Evolutionary conservation across 2,329 filamentous ascomycete species (phyloP).

Genomic region (Botrytis sinoallii): DNA sequence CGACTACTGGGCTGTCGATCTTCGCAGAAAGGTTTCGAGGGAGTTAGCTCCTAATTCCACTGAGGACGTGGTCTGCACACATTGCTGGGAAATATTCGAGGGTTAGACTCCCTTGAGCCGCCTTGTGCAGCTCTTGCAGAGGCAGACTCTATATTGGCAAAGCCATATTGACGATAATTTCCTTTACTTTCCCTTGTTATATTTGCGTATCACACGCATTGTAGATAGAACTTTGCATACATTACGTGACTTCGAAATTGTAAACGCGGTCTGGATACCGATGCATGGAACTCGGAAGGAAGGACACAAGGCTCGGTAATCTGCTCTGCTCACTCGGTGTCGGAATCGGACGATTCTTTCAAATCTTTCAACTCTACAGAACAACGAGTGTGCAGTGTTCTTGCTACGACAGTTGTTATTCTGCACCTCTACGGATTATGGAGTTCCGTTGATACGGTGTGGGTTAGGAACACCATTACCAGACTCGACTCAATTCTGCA

Average conservation of each 20-base stretch:
- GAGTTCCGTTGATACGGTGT: background rate
- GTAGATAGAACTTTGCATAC: constrained; percentile 21
- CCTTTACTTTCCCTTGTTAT: constrained; percentile 6
- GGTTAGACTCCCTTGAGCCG: constrained; percentile 5
- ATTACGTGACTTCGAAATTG: constrained; percentile 20
- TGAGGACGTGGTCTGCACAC: background rate
- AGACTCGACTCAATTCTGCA: constrained; percentile 13
- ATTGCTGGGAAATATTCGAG: constrained; percentile 4
- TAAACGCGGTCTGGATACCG: constrained; percentile 18
- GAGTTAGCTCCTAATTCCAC: background rate
- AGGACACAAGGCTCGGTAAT: constrained; percentile 15
- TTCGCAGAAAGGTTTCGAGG: background rate
- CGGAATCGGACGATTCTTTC: constrained; percentile 9
- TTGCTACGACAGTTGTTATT: background rate
- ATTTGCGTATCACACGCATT: constrained; percentile 16
- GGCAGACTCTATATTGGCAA: background rate
- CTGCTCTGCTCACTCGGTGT: constrained; percentile 11
- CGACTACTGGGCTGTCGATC: background rate
- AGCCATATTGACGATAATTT: constrained; percentile 1
- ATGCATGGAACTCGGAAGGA: constrained; percentile 15
- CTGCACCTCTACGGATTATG: background rate
- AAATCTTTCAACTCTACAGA: background rate
- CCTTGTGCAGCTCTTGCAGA: background rate
- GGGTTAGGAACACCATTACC: background rate
- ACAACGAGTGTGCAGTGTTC: constrained; percentile 13